A percentile compares a stretch with the other conserved stretches of the same genome.
phyloP scores from a whole-genome alignment of 768 basidiomycete genomes.

The Suillus alpinus region DNA sequence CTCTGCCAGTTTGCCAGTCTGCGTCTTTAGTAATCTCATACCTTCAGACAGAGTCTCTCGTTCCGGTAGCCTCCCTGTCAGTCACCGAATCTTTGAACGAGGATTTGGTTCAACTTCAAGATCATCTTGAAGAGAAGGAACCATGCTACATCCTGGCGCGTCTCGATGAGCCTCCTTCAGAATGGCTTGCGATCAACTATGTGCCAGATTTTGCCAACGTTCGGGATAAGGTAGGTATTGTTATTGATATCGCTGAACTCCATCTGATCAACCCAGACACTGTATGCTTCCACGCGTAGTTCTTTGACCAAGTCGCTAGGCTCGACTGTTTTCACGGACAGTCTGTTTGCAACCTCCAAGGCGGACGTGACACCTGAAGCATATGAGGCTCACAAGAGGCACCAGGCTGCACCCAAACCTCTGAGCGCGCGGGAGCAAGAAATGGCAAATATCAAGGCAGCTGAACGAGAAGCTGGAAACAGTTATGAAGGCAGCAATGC shows the following conservation, averaged over 20 bases:
- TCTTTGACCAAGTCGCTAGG: conserved; percentile 73
- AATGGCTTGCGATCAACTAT: conserved; percentile 77
- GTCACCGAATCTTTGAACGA: conserved; percentile 51
- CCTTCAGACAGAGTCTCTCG: conserved; percentile 57
- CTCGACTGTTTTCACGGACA: conserved; percentile 66
- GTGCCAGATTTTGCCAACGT: conserved; percentile 82
- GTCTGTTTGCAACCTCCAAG: conserved; percentile 77
- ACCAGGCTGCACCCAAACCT: conserved; percentile 75
- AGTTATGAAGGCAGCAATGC: conserved; percentile 58
- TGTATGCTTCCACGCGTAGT: conserved; percentile 79
- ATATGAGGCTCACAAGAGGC: conserved; percentile 70
- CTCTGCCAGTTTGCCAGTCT: conserved; percentile 21
- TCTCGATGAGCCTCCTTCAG: conserved; percentile 53
- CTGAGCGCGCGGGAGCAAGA: conserved; percentile 82
- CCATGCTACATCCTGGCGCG: conserved; percentile 79
- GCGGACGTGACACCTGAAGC: conserved; percentile 63
- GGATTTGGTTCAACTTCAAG: conserved; percentile 59
- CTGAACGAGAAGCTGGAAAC: conserved; percentile 61
- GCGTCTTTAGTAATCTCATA: conserved; percentile 22
- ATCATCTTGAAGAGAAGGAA: conserved; percentile 52
- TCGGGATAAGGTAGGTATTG: conserved; percentile 63
- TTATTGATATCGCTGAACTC: conserved; percentile 8
- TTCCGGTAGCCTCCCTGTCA: conserved; percentile 52
- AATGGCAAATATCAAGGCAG: conserved; percentile 70
- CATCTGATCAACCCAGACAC: conserved; percentile 53